Conservation (phyloP, 352 stramenopile species). For the Pythium grandisporangium region DNA sequence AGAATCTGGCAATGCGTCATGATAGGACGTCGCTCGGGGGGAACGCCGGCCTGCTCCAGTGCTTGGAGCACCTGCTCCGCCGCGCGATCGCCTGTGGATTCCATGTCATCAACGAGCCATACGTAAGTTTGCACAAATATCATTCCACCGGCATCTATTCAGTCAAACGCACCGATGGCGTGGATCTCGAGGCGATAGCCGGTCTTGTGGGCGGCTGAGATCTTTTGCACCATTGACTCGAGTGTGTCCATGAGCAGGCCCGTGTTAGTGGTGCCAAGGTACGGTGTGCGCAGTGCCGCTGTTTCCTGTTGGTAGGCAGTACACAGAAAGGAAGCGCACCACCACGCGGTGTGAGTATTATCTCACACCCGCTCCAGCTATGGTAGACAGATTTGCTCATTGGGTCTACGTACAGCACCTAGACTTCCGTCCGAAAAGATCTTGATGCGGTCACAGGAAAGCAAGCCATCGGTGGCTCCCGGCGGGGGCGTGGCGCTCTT, state of each 20-base stretch:
- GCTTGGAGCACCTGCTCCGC: conserved; percentile 66
- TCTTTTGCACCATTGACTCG: conserved; percentile 48
- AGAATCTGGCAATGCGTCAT: conserved; percentile 89
- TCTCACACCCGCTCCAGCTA: too few relatives aligned
- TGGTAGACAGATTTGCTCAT: too few relatives aligned
- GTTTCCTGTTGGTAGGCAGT: too few relatives aligned
- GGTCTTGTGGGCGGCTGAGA: conserved; percentile 33
- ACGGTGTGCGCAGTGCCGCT: conserved; percentile 61
- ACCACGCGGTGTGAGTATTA: too few relatives aligned
- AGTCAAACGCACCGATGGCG: conserved; percentile 71
- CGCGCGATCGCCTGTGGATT: conserved; percentile 62
- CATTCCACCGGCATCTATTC: too few relatives aligned
- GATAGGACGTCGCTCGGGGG: conserved; percentile 50
- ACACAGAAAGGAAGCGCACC: too few relatives aligned
- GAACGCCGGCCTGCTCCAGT: conserved; percentile 41
- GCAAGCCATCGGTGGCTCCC: conserved; percentile 30
- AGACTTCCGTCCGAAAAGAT: conserved; percentile 86
- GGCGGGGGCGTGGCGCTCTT: conserved; percentile 26
- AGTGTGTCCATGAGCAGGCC: conserved; percentile 83
- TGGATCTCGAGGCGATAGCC: conserved; percentile 85
- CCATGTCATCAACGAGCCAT: too few relatives aligned
- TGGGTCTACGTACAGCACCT: conserved; percentile 56
- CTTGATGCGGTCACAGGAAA: conserved; percentile 84
- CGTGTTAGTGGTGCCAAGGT: conserved; percentile 47
- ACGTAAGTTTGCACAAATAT: too few relatives aligned